These are phyloP conservation scores for Dovyalis caffra DNA, from an alignment of 345 rosid species.

Conservation along the genomic window DNA sequence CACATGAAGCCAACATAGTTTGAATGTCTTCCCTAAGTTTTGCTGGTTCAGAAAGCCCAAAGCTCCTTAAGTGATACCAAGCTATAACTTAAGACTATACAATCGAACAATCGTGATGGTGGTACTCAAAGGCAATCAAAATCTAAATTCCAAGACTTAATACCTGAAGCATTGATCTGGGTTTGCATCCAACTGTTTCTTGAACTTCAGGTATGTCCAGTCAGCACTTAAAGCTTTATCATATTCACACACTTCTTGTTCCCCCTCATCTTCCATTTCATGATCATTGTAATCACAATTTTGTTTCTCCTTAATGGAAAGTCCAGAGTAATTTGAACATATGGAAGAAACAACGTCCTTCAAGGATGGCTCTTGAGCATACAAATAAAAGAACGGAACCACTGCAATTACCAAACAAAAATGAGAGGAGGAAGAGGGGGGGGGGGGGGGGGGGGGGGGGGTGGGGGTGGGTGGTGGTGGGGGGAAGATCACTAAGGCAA, in stretches of 20 bases:
- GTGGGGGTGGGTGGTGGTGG: too few species aligned
- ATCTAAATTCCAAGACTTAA: background rate
- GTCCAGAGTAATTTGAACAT: conserved; percentile 38
- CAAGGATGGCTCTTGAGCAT: conserved; percentile 43
- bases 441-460: too few species aligned
- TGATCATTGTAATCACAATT: conserved; percentile 27
- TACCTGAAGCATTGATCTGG: conserved; percentile 96
- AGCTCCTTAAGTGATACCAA: background rate
- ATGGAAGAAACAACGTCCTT: conserved; percentile 37
- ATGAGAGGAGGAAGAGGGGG: too few species aligned
- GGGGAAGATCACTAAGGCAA: too few species aligned
- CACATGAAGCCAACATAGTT: background rate
- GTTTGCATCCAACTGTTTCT: conserved; percentile 69
- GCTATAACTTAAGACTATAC: background rate
- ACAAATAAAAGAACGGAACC: conserved; percentile 85
- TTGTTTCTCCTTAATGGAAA: conserved; percentile 50
- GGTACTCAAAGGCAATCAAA: background rate
- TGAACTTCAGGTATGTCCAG: conserved; percentile 84
- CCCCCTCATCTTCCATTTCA: conserved; percentile 64
- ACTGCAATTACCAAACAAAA: conserved; percentile 39
- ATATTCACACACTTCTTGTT: conserved; percentile 69
- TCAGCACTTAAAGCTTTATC: conserved; percentile 80
- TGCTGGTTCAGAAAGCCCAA: background rate
- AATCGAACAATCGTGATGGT: background rate
- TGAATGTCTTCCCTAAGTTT: background rate